These are phyloP conservation scores for Calonectria montana DNA, from an alignment of 2,329 filamentous ascomycete genomes.

Conservation along the genomic window DNA sequence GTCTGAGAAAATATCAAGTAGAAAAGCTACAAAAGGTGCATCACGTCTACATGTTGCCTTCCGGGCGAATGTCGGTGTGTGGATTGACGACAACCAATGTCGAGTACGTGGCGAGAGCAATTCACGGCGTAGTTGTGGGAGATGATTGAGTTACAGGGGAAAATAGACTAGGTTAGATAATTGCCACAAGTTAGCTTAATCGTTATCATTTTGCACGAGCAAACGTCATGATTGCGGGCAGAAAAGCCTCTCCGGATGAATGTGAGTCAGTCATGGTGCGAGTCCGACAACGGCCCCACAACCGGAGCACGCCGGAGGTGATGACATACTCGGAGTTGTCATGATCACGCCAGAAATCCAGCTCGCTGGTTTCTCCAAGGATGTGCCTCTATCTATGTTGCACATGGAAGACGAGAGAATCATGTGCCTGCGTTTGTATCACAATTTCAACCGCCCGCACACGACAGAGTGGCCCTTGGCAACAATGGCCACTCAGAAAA, in stretches of 20 bases:
- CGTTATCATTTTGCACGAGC: too few species aligned
- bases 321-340: neutral
- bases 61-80: slow-evolving; percentile 12
- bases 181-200: neutral
- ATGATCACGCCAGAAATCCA: neutral
- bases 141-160: neutral
- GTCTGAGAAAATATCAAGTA: neutral
- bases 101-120: neutral
- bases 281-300: neutral
- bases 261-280: too few species aligned
- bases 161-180: neutral
- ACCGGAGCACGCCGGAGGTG: neutral
- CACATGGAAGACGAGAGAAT: too few species aligned
- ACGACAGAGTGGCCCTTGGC: too few species aligned
- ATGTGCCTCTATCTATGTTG: too few species aligned
- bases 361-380: neutral
- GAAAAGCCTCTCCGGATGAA: too few species aligned
- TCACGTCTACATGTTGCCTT: slow-evolving; percentile 13
- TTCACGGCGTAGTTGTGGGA: neutral
- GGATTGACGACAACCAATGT: neutral
- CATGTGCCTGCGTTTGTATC: too few species aligned
- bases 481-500: too few species aligned
- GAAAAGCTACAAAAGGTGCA: neutral
- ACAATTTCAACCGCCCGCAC: too few species aligned
- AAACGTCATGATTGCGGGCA: too few species aligned